These are phyloP conservation scores for Trichoderma brevicompactum DNA, from an alignment of 2,329 filamentous ascomycete genomes.

Conservation along the genomic window DNA sequence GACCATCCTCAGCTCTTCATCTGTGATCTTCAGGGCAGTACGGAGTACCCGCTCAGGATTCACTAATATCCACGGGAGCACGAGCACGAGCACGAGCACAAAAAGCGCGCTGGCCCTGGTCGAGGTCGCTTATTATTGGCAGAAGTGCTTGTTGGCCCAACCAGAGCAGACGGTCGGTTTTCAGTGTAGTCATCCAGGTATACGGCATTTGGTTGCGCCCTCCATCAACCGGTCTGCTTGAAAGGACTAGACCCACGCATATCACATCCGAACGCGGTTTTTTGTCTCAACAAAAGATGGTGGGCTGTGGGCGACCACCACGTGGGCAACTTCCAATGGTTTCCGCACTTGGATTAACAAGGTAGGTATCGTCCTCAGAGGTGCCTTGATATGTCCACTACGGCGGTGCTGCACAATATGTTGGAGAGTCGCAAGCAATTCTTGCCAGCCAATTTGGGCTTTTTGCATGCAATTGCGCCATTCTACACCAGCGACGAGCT, in stretches of 20 bases:
- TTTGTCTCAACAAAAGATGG: slow-evolving; percentile 17
- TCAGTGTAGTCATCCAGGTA: not conserved
- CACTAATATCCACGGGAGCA: not conserved
- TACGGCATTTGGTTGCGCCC: not conserved
- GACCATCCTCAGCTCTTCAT: not conserved
- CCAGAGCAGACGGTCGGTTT: not conserved
- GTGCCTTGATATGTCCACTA: not conserved
- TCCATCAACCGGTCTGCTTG: not conserved
- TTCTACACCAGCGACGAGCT: not conserved
- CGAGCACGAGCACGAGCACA: not conserved
- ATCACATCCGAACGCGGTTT: not conserved
- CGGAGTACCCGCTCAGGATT: not conserved
- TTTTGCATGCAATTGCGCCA: not conserved
- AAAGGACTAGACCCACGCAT: not conserved
- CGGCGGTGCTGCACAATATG: not conserved
- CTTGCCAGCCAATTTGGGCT: not conserved
- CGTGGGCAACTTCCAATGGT: slow-evolving; percentile 15
- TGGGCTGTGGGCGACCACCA: slow-evolving; percentile 10
- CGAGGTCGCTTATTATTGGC: not conserved
- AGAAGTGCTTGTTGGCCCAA: not conserved
- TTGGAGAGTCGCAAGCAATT: not conserved
- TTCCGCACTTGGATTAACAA: slow-evolving; percentile 1
- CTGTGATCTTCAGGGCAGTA: not conserved
- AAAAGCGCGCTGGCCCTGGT: not conserved
- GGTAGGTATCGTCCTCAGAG: not conserved